A percentile compares a stretch with the other conserved stretches of the same genome.
Evolutionary conservation across 2,329 filamentous ascomycete species (phyloP).

Genomic region (Bipolaris gigantea): DNA sequence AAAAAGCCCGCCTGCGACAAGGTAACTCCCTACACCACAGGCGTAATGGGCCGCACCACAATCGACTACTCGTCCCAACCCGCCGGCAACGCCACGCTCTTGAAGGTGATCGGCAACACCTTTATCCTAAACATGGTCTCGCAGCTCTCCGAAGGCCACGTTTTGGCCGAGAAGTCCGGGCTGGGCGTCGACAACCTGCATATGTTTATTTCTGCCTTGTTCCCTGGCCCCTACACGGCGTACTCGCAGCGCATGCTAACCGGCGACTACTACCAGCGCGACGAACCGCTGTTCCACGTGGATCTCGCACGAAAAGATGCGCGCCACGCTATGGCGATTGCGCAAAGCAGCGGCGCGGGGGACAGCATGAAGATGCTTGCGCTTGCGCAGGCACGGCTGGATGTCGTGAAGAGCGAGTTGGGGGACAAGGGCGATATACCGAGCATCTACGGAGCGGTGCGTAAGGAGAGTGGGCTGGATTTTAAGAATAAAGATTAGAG

Average conservation of each 20-base stretch:
- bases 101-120: constrained; percentile 86
- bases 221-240: constrained; percentile 72
- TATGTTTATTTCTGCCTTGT: constrained; percentile 70
- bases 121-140: constrained; percentile 84
- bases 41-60: constrained; percentile 68
- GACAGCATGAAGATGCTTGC: constrained; percentile 66
- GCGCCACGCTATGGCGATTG: constrained; percentile 70
- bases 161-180: constrained; percentile 78
- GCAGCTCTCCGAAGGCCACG: constrained; percentile 75
- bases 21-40: constrained; percentile 70
- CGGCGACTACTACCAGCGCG: constrained; percentile 75
- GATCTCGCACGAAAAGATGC: constrained; percentile 83
- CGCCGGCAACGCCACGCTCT: constrained; percentile 66
- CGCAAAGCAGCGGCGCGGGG: constrained; percentile 57
- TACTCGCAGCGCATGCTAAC: constrained; percentile 74
- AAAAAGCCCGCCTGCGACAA: constrained; percentile 61
- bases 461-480: constrained; percentile 71
- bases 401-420: constrained; percentile 67
- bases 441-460: constrained; percentile 77
- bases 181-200: constrained; percentile 72
- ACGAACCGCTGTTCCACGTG: constrained; percentile 80
- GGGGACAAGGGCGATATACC: constrained; percentile 78
- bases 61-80: constrained; percentile 73
- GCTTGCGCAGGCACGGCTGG: constrained; percentile 67
- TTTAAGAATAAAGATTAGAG: constrained; percentile 58